Evolutionary conservation across 768 basidiomycete species (phyloP), one percentile per base, ranked within the genome.

Genomic region (Pluteus cervinus): DNA sequence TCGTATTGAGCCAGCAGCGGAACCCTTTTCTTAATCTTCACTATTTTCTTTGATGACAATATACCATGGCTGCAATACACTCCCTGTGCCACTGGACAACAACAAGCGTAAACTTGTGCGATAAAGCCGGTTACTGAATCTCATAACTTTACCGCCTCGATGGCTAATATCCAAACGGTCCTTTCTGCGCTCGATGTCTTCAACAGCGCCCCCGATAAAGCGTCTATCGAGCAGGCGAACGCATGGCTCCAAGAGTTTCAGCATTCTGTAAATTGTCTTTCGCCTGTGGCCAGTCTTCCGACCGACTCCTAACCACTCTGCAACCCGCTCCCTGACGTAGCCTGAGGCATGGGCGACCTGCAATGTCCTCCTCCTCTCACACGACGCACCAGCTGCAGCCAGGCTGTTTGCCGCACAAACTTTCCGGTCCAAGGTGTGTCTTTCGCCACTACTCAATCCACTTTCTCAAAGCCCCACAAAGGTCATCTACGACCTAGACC

Each of bases 191-290:
- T 91, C 49, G 77, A 80, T 35, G 84, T 90, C 31, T 91, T 91
- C 59, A 68, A 73, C 48, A 73, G 79, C 43, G 81, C 82, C 37
- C 86, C 94, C 22, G 87, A 94, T 70, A 84, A 86, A 51, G 61
- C 62, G 11, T 80, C 88, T 12, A 73, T 96, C 47, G 86, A 88
- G 49, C 75, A 73, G 48, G 94, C 92, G 48, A 97, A 96, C 66
- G 65, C 79, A 49, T 97, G 92, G 92, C 81, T 99, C 45, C 86
- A 92, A 68, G 91, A 93, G 62, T 99, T 98, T 60, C 94, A 99
- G 69, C 93, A 97, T 72, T 93, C 90, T 71, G 94, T 97, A 81
- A 85, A 79, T 86, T 71, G 68, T 68, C 64, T 79, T 78, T 80
- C 78, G 71, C 75, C 73, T 77, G 63, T 76, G 74, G 78, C 68